These are phyloP conservation scores for Salix brachista DNA, from an alignment of 345 rosid species.

Conservation along the genomic window DNA sequence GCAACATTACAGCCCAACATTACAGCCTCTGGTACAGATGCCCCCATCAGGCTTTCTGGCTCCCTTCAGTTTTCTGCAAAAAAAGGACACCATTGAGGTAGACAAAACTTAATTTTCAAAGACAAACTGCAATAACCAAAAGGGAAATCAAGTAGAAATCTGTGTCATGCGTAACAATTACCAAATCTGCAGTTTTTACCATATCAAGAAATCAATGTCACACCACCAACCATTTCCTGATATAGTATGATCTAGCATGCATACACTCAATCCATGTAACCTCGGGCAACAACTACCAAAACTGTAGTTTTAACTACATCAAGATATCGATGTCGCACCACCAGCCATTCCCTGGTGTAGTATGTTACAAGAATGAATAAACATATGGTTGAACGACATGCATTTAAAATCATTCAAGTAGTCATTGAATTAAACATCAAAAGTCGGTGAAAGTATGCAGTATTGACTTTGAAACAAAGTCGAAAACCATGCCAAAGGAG, in stretches of 20 bases:
- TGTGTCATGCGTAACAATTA: background rate
- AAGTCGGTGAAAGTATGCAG: background rate
- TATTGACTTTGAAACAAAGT: background rate
- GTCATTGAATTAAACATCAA: background rate
- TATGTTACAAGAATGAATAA: no score
- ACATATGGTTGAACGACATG: background rate
- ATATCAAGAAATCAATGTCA: background rate
- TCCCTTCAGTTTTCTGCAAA: conserved; percentile 21
- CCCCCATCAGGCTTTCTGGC: background rate
- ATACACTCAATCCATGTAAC: no score
- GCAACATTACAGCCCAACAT: no score
- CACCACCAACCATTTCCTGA: background rate
- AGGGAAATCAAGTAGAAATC: background rate
- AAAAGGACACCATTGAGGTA: background rate
- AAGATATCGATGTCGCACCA: no score
- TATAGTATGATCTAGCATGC: no score
- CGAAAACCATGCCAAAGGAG: background rate
- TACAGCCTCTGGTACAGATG: background rate
- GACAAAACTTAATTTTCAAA: background rate
- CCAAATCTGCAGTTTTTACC: no score
- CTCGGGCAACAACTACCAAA: no score
- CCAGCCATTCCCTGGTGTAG: no score
- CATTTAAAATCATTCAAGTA: background rate
- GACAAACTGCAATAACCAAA: background rate
- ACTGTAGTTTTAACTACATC: no score